Conservation (phyloP, 2,329 filamentous ascomycete species). For the Didymella sp. region DNA sequence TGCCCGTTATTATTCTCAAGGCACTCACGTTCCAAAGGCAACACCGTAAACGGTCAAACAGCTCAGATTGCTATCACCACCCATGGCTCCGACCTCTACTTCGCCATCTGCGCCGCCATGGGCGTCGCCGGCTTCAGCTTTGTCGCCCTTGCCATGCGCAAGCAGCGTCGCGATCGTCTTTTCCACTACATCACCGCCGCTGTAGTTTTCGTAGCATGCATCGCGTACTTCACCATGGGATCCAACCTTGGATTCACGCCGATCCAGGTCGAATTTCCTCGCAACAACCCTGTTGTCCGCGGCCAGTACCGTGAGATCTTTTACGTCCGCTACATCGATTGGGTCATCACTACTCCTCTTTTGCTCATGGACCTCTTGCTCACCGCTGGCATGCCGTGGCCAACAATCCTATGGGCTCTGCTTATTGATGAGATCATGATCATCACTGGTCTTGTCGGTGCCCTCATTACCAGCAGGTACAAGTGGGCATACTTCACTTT, state of each 20-base stretch:
- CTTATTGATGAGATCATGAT: slow-evolving; percentile 72
- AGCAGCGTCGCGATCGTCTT: slow-evolving; percentile 62
- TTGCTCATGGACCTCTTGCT: slow-evolving; percentile 68
- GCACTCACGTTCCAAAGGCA: slow-evolving; percentile 33
- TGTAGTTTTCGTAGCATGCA: slow-evolving; percentile 65
- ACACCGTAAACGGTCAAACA: slow-evolving; percentile 54
- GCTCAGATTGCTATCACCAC: slow-evolving; percentile 65
- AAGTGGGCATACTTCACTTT: slow-evolving; percentile 74
- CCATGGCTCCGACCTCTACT: slow-evolving; percentile 69
- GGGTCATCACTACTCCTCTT: slow-evolving; percentile 69
- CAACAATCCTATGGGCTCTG: slow-evolving; percentile 67
- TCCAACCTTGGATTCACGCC: slow-evolving; percentile 69
- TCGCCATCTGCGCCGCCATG: slow-evolving; percentile 67
- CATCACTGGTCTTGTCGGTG: slow-evolving; percentile 70
- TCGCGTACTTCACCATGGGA: slow-evolving; percentile 73
- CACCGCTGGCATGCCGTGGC: slow-evolving; percentile 69
- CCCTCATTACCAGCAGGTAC: slow-evolving; percentile 67
- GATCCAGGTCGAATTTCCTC: slow-evolving; percentile 66
- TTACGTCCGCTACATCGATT: slow-evolving; percentile 71
- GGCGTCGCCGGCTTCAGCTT: slow-evolving; percentile 61
- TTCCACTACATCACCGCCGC: slow-evolving; percentile 70
- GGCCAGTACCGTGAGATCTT: slow-evolving; percentile 68
- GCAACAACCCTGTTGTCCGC: slow-evolving; percentile 53
- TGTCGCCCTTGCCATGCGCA: slow-evolving; percentile 60
- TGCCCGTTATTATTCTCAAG: not conserved